Conservation (phyloP, 2,329 filamentous ascomycete genomes). For the Curvularia sp. region DNA sequence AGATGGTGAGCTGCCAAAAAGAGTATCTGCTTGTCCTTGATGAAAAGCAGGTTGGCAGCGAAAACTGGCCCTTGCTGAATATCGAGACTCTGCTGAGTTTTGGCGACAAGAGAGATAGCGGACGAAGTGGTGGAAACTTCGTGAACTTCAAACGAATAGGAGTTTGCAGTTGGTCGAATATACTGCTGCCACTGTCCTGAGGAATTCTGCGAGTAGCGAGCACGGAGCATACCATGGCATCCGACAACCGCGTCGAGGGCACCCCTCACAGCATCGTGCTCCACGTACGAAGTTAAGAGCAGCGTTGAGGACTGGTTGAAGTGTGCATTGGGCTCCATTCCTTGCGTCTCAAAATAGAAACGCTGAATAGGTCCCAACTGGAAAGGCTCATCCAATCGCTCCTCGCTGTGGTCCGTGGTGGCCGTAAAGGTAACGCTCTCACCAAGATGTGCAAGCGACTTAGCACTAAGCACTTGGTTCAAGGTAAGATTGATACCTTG, state of each 20-base stretch:
- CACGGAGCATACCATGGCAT: conserved; percentile 46
- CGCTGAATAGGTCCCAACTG: conserved; percentile 55
- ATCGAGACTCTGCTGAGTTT: conserved; percentile 38
- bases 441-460: conserved; percentile 40
- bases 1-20: conserved; percentile 45
- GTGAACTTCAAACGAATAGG: conserved; percentile 34
- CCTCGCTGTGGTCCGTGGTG: conserved; percentile 19
- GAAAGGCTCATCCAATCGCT: conserved; percentile 45
- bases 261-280: conserved; percentile 29
- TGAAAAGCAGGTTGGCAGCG: conserved; percentile 34
- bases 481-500: conserved; percentile 42
- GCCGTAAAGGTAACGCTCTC: conserved; percentile 23
- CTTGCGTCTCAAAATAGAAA: conserved; percentile 51
- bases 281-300: conserved; percentile 40
- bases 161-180: conserved; percentile 17
- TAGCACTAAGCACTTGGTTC: conserved; percentile 44
- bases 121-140: conserved; percentile 14
- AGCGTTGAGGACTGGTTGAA: conserved; percentile 58
- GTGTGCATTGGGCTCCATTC: conserved; percentile 43
- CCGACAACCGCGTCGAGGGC: conserved; percentile 34
- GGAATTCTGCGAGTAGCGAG: conserved; percentile 31
- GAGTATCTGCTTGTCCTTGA: conserved; percentile 31
- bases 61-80: conserved; percentile 42
- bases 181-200: conserved; percentile 34
- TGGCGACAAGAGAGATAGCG: conserved; percentile 25